phyloP scores from a whole-genome alignment of 2,329 filamentous ascomycete genomes.

The Colletotrichum karsti region DNA sequence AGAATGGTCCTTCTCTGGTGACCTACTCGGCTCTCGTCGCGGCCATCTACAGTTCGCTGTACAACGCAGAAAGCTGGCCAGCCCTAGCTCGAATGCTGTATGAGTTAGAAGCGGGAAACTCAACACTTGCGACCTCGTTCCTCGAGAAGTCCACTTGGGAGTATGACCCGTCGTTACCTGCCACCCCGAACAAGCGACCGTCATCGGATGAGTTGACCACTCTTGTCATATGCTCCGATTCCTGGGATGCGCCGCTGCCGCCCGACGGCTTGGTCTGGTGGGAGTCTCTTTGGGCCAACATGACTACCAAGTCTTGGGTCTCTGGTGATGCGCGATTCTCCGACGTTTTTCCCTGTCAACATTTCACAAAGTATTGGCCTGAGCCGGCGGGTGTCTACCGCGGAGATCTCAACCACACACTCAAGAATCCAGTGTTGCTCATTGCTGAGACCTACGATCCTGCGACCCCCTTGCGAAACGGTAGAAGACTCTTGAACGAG shows the following conservation, averaged over 20 bases:
- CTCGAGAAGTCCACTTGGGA: slow-evolving; percentile 49
- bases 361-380: slow-evolving; percentile 55
- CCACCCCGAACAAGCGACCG: slow-evolving; percentile 36
- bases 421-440: slow-evolving; percentile 53
- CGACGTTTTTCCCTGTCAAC: slow-evolving; percentile 53
- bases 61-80: slow-evolving; percentile 53
- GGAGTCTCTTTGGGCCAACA: slow-evolving; percentile 54
- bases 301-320: slow-evolving; percentile 55
- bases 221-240: slow-evolving; percentile 56
- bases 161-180: slow-evolving; percentile 48
- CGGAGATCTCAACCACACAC: slow-evolving; percentile 51
- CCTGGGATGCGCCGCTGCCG: slow-evolving; percentile 51
- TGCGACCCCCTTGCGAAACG: slow-evolving; percentile 58
- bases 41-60: slow-evolving; percentile 50
- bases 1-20: slow-evolving; percentile 51
- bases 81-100: slow-evolving; percentile 48
- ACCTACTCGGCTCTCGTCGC: slow-evolving; percentile 53
- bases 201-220: slow-evolving; percentile 47
- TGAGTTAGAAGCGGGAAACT: slow-evolving; percentile 54
- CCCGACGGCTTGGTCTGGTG: slow-evolving; percentile 52
- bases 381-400: slow-evolving; percentile 55
- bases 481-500: slow-evolving; percentile 49
- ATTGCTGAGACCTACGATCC: slow-evolving; percentile 60
- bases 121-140: slow-evolving; percentile 48
- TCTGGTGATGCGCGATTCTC: slow-evolving; percentile 57